Base-by-base conservation (phyloP, 2,329 filamentous ascomycete genomes). In the Monosporascus sp. region DNA sequence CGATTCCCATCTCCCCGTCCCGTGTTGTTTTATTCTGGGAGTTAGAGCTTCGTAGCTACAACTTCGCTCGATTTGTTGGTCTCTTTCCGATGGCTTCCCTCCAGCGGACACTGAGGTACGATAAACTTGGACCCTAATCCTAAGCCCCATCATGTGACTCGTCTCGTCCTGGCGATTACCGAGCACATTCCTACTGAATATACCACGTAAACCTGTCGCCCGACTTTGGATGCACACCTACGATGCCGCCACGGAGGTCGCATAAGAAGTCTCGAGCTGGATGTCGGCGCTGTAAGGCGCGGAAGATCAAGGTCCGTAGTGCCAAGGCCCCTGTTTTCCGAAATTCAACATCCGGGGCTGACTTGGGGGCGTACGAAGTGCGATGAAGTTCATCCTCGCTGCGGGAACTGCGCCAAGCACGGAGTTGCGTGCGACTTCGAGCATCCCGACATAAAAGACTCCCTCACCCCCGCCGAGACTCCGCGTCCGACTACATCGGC, bases 191-290 rank as follows among this genome's bases (percentile, higher is more conserved):
- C 43, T 46, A 46, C 43, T 28, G 24, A 17, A 22, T 31, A 31
- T 14, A 26, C 43, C 8, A 31, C 43, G 14, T 22, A 18, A 28
- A 43, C 18, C 8, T 20, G 17, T 18, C 40, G 8, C 40, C 40
- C 17, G 20, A 24, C 40, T 28, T 18, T 45, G 11, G 9, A 38
- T 37, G 18, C 28, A 31, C 15, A 24, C n/a, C 49, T 57, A 68
- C 57, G 47, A 86, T 86, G 83, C 81, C 84, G 56, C 84, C 84
- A 31, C 75, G 84, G 63, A 77, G 84, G 66, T 85, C 84, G 43
- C 85, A 88, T 69, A 88, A 86, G 66, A 88, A 87, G 72, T 87
- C 83, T 53, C 78, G 85, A 60, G 79, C 84, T 50, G 85, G 85
- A 46, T 88, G 85, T 62, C 76, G 78, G 57, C 74, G 81, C 54